Evolutionary conservation across 495 filamentous ascomycete species (phyloP).

Genomic region (Penicillium verhagenii): DNA sequence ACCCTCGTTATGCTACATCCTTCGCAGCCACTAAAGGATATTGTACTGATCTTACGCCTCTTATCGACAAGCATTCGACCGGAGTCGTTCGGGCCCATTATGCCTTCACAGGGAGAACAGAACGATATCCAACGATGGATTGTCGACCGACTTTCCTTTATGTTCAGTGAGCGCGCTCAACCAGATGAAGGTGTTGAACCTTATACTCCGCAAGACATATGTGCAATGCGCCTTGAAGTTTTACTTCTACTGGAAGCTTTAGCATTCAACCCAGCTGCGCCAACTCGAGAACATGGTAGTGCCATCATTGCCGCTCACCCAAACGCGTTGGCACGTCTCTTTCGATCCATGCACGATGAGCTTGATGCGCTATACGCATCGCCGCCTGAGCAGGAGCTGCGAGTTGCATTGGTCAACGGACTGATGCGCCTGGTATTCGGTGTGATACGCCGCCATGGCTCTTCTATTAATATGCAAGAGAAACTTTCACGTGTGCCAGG

Average conservation of each 20-base stretch:
- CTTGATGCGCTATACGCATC: constrained; percentile 60
- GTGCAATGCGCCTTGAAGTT: constrained; percentile 55
- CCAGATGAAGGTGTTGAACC: constrained; percentile 46
- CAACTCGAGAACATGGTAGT: constrained; percentile 48
- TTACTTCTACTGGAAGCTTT: constrained; percentile 55
- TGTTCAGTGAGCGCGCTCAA: constrained; percentile 57
- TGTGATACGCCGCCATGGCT: constrained; percentile 50
- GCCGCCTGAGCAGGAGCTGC: constrained; percentile 39
- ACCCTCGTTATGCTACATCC: constrained; percentile 61
- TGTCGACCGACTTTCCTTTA: constrained; percentile 57
- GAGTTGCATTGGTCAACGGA: constrained; percentile 54
- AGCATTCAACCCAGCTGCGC: constrained; percentile 36
- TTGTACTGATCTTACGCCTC: constrained; percentile 56
- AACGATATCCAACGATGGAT: constrained; percentile 55
- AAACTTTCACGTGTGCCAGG: constrained; percentile 58
- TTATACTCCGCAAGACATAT: constrained; percentile 50
- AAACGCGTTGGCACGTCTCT: constrained; percentile 55
- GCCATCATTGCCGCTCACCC: constrained; percentile 53
- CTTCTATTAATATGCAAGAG: constrained; percentile 51
- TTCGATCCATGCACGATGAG: constrained; percentile 62
- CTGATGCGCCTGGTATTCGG: constrained; percentile 61
- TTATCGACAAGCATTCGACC: constrained; percentile 58
- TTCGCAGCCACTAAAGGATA: constrained; percentile 57
- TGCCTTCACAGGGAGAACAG: constrained; percentile 50
- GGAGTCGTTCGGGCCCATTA: constrained; percentile 61